A percentile compares a stretch with the other conserved stretches of the same genome.
phyloP scores from a whole-genome alignment of 192 early-diverging fungal species.

The Umbelopsis sp. region DNA sequence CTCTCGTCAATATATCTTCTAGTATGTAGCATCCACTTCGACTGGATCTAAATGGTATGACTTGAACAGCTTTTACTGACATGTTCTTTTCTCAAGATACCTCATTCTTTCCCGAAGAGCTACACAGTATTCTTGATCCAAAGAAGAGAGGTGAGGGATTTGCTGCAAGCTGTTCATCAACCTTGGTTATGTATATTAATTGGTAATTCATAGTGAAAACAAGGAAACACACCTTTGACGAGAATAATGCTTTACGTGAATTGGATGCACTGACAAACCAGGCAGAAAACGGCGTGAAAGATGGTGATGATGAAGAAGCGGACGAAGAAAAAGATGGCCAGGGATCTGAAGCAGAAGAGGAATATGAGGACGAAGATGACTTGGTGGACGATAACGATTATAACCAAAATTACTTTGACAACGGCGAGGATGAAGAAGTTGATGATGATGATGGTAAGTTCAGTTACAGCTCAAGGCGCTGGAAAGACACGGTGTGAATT shows the following conservation, averaged over 20 bases:
- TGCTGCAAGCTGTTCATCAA: background rate
- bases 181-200: background rate
- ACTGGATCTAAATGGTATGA: background rate
- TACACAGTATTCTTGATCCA: slow-evolving; percentile 36
- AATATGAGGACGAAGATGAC: slow-evolving; percentile 39
- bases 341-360: slow-evolving; percentile 26
- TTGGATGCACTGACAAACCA: slow-evolving; percentile 35
- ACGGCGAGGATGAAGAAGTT: slow-evolving; percentile 41
- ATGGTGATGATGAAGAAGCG: slow-evolving; percentile 30
- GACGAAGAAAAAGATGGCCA: slow-evolving; percentile 31
- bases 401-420: slow-evolving; percentile 46
- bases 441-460: slow-evolving; percentile 36
- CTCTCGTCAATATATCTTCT: slow-evolving; percentile 28
- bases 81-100: slow-evolving; percentile 22
- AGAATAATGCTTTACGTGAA: slow-evolving; percentile 23
- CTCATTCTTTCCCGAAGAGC: slow-evolving; percentile 40
- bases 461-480: background rate
- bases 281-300: slow-evolving; percentile 24
- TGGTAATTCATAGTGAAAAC: background rate
- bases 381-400: slow-evolving; percentile 45
- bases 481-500: background rate
- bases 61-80: background rate
- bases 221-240: slow-evolving; percentile 16
- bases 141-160: slow-evolving; percentile 28
- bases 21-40: slow-evolving; percentile 11